A percentile compares a stretch with the other conserved stretches of the same genome.
Conservation (phyloP, 163 green algal genomes). For the Smithsoniella earleae region DNA sequence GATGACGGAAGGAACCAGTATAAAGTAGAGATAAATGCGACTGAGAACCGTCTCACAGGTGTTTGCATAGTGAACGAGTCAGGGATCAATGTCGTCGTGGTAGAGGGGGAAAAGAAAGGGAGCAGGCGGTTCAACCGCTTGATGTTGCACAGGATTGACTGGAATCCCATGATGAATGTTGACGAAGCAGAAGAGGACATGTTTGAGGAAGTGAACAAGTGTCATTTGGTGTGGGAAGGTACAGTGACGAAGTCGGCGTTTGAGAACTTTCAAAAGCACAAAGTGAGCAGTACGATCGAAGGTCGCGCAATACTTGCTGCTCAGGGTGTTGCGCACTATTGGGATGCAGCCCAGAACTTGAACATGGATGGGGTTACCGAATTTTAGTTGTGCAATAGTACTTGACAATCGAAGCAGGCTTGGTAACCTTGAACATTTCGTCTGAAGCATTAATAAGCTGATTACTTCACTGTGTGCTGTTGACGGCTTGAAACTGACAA, state of each 20-base stretch:
- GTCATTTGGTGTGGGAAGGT: constrained; percentile 58
- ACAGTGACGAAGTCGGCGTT: constrained; percentile 56
- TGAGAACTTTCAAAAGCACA: constrained; percentile 42
- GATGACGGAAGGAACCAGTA: constrained; percentile 61
- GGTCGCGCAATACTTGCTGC: constrained; percentile 49
- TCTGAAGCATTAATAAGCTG: no score
- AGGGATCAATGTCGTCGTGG: constrained; percentile 37
- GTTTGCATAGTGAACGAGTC: constrained; percentile 24
- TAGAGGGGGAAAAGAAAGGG: constrained; percentile 30
- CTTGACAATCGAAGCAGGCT: no score
- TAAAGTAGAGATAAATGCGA: constrained; percentile 93
- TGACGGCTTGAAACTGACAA: no score
- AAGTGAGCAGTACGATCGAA: constrained; percentile 33
- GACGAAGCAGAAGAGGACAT: constrained; percentile 45
- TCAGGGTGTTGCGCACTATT: constrained; percentile 65
- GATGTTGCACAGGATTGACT: constrained; percentile 88
- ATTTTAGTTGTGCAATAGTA: no score
- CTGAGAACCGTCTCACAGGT: constrained; percentile 86
- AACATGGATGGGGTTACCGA: background rate
- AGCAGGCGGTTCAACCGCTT: constrained; percentile 74
- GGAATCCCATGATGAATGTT: constrained; percentile 43
- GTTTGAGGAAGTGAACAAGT: constrained; percentile 41
- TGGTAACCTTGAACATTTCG: no score
- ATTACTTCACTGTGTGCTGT: no score
- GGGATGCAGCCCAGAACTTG: constrained; percentile 53